Evolutionary conservation across 2,329 filamentous ascomycete genomes (phyloP), one percentile per base, ranked within the genome.

Genomic region (Colletotrichum tabaci): DNA sequence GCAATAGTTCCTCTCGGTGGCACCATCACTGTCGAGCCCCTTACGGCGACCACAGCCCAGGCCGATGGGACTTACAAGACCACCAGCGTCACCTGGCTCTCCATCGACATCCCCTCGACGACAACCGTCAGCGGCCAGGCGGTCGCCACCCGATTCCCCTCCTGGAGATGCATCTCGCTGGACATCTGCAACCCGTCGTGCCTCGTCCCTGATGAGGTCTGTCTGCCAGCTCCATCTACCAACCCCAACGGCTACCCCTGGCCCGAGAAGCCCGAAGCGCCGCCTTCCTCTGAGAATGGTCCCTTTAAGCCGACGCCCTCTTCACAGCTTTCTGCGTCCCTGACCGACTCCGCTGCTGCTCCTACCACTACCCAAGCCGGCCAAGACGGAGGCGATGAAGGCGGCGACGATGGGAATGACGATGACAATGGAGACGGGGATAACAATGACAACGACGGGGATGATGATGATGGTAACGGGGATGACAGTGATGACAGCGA

Each of bases 11-110:
- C 67, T 7, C 49, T 26, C 35, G 62, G 40, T 10, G 61, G 61
- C 2, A 66, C n/a, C 13, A 68, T 58, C 23, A 72, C 60, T 1
- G 52, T 72, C 13, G 40, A 60, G 53, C 65, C 65, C 23, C 38
- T 72, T 4, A 64, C 60, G 21, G 65, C 60, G 5, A 72, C 60
- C 8, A 30, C 44, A 15, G 10, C 52, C n/a, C 46, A 56, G 21
- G 3, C 21, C 16, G 64, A 63, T 35, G 68, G 68, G 16, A 58
- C 16, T 18, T 67, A 52, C 38, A 58, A 18, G 30, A 64, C 66
- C 18, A 68, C 69, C 3, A 72, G 53, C 5, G 60, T 72, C 2
- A 72, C 65, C 21, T 72, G 69, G 69, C 60, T 72, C 18, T 72
- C 69, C 3, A 72, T 68, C n/a, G 58, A 68, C 46, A 44, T 68